These are phyloP conservation scores for Mimosa pudica DNA, from an alignment of 306 rosid species.

Conservation along the genomic window DNA sequence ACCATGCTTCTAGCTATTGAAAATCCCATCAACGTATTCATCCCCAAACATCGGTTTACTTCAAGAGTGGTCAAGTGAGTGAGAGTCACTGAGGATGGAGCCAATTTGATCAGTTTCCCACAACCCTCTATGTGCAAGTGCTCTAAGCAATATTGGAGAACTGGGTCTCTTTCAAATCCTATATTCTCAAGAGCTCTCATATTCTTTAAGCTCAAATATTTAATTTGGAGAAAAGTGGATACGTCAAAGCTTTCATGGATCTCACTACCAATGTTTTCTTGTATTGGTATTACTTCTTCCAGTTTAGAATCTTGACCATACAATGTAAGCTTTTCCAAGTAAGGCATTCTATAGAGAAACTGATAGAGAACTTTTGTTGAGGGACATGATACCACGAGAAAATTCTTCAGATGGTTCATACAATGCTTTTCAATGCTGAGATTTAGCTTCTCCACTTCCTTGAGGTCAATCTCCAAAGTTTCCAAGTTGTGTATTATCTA, in stretches of 20 bases:
- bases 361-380: neutral
- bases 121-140: neutral
- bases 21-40: slow-evolving; percentile 1
- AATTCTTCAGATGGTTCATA: slow-evolving; percentile 10
- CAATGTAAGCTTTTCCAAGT: neutral
- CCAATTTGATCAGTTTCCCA: neutral
- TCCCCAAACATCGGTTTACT: neutral
- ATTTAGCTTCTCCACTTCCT: neutral
- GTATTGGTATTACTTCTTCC: neutral
- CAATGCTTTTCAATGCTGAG: neutral
- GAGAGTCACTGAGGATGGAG: slow-evolving; percentile 6
- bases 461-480: neutral
- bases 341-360: slow-evolving; percentile 32
- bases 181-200: neutral
- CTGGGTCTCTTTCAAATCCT: neutral
- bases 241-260: too few species aligned
- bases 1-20: slow-evolving; percentile 30
- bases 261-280: too few species aligned
- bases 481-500: slow-evolving; percentile 28
- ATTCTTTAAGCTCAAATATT: neutral
- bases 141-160: slow-evolving; percentile 4
- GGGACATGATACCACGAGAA: neutral
- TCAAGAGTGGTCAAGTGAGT: slow-evolving; percentile 25
- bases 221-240: neutral
- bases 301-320: neutral